Evolutionary conservation across 331 rosid species (phyloP), one percentile per base, ranked within the genome.

Genomic region (Rhamnella rubrinervis): DNA sequence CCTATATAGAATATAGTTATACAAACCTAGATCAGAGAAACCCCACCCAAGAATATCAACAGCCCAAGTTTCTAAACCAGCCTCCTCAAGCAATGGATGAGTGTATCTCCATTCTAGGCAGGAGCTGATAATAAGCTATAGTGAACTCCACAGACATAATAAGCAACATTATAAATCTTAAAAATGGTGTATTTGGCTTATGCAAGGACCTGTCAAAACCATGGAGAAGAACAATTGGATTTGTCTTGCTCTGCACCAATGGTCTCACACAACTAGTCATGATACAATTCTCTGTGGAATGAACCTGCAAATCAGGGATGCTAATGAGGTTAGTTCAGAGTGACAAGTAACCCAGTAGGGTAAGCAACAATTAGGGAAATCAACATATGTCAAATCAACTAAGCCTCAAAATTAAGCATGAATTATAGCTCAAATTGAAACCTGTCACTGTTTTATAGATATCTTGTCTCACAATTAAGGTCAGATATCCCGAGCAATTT

Each of bases 1-100:
- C 57, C 37, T 2, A 20, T 44, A 65, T 23, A 61, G 25, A 59
- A 75, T 31, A 67, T 51, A 74, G 61, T 53, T 47, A 70, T 70
- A 74, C 81, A 74, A 52, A 93, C 97, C 97, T 85, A 91, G 75
- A 87, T 91, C 95, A 75, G 90, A 90, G 86, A 93, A 93, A 61
- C 98, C 97, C 98, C 97, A 93, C 64, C 98, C 98, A 81, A 90
- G 97, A 79, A 88, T 88, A 76, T 90, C 98, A 41, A 93, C 55
- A 31, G 97, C 98, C 98, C 98, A 93, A 28, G 96, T 83, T 80
- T 93, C 92, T 2, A 87, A 72, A 61, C 96, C 96, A 53, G 87
- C 85, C 75, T 85, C 95, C 71, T 93, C 97, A 31, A 88, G 95
- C 85, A 90, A 67, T 17, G 98, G 98, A 67, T 85, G 75, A 16